A percentile compares a stretch with the other conserved stretches of the same genome.
These are phyloP conservation scores for Gymnopilus dilepis DNA, from an alignment of 768 basidiomycete genomes.

Conservation along the genomic window DNA sequence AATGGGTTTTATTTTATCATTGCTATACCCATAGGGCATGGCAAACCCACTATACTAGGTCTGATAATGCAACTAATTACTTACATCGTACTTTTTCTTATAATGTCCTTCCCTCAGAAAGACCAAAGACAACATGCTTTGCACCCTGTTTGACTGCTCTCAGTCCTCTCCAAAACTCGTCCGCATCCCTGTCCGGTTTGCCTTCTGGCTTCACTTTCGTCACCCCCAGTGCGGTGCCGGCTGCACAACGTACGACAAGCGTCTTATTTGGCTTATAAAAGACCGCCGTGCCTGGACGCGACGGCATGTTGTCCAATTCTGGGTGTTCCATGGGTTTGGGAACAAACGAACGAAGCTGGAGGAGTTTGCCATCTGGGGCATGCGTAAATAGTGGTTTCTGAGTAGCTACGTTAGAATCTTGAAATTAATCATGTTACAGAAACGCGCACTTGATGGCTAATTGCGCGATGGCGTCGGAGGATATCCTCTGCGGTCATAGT, in stretches of 20 bases:
- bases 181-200: conserved; percentile 22
- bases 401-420: background rate
- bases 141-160: conserved; percentile 15
- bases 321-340: background rate
- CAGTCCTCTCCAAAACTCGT: conserved; percentile 29
- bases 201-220: conserved; percentile 26
- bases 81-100: no score
- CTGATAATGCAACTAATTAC: no score
- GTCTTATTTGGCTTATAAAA: conserved; percentile 13
- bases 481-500: conserved; percentile 62
- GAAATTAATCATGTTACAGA: background rate
- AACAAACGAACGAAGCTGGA: conserved; percentile 18
- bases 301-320: background rate
- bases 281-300: conserved; percentile 11
- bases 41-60: no score
- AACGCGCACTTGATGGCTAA: conserved; percentile 66
- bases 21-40: no score
- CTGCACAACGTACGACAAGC: conserved; percentile 22
- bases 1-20: background rate
- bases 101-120: no score
- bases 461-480: conserved; percentile 60
- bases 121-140: conserved; percentile 5
- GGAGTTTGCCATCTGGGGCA: conserved; percentile 17
- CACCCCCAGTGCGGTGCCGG: conserved; percentile 20
- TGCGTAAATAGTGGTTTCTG: conserved; percentile 25